Percentiles rank a stretch among this genome's conserved stretches.
These are phyloP conservation scores for Aspergillus egyptiacus DNA, from an alignment of 495 filamentous ascomycete species.

Conservation along the genomic window DNA sequence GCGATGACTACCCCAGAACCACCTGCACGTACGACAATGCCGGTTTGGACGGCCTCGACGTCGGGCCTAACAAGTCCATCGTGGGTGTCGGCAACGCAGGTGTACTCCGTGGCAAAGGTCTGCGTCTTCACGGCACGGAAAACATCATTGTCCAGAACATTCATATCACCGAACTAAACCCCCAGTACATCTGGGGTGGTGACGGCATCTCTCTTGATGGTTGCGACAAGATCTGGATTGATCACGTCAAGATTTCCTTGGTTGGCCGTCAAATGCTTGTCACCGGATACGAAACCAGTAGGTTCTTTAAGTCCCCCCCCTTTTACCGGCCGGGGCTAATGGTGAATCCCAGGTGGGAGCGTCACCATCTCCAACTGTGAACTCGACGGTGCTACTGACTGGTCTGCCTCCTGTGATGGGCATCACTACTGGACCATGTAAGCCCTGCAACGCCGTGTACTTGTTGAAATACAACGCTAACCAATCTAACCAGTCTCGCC, in stretches of 20 bases:
- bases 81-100: constrained; percentile 31
- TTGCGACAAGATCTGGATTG: constrained; percentile 32
- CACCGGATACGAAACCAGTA: constrained; percentile 23
- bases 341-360: constrained; percentile 12
- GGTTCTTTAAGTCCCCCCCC: constrained; percentile 4
- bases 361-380: constrained; percentile 40
- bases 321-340: background rate
- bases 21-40: constrained; percentile 36
- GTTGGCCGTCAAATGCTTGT: constrained; percentile 31
- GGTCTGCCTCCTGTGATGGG: constrained; percentile 47
- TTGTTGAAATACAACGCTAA: background rate
- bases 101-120: constrained; percentile 36
- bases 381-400: constrained; percentile 45
- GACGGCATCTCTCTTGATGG: constrained; percentile 34
- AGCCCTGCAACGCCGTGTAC: background rate
- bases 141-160: constrained; percentile 45
- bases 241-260: constrained; percentile 32
- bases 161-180: constrained; percentile 39
- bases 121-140: constrained; percentile 30
- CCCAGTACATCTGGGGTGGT: constrained; percentile 38
- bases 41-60: constrained; percentile 27
- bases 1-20: constrained; percentile 22
- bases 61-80: constrained; percentile 36
- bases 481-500: constrained; percentile 18
- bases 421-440: constrained; percentile 52